Evolutionary conservation across 2,329 filamentous ascomycete genomes (phyloP).

Genomic region (Aureobasidium sp.): DNA sequence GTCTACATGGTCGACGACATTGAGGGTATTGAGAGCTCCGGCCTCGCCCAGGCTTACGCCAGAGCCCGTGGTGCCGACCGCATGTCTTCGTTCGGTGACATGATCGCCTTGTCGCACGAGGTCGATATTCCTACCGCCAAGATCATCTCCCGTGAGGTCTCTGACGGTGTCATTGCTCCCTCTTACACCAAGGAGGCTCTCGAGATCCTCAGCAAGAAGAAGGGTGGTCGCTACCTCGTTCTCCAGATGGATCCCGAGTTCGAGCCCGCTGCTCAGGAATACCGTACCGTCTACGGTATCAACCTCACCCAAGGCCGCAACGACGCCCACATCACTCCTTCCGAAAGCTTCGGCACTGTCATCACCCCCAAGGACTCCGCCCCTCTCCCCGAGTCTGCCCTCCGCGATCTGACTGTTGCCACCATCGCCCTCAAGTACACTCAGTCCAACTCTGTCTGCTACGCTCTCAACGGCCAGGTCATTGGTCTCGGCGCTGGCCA

Average conservation of each 20-base stretch:
- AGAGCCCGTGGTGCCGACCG: constrained; percentile 92
- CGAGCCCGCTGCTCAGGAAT: constrained; percentile 64
- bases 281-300: constrained; percentile 82
- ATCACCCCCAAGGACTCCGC: constrained; percentile 74
- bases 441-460: constrained; percentile 98
- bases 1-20: constrained; percentile 99
- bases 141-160: constrained; percentile 97
- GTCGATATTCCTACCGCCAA: constrained; percentile 90
- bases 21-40: constrained; percentile 73
- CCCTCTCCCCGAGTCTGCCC: constrained; percentile 64
- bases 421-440: constrained; percentile 99
- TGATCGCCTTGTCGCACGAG: constrained; percentile 85
- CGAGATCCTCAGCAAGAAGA: constrained; percentile 93
- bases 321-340: constrained; percentile 74
- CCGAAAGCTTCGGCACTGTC: constrained; percentile 71
- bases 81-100: constrained; percentile 97
- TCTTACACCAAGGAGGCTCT: constrained; percentile 78
- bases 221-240: constrained; percentile 92
- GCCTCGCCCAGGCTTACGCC: constrained; percentile 87
- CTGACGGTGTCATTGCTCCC: constrained; percentile 90
- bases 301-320: constrained; percentile 87
- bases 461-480: constrained; percentile 86
- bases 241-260: constrained; percentile 90
- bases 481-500: constrained; percentile 92
- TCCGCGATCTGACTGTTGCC: constrained; percentile 85